Conservation (phyloP, 2,329 filamentous ascomycete genomes). For the Akanthomyces uredinophilus region DNA sequence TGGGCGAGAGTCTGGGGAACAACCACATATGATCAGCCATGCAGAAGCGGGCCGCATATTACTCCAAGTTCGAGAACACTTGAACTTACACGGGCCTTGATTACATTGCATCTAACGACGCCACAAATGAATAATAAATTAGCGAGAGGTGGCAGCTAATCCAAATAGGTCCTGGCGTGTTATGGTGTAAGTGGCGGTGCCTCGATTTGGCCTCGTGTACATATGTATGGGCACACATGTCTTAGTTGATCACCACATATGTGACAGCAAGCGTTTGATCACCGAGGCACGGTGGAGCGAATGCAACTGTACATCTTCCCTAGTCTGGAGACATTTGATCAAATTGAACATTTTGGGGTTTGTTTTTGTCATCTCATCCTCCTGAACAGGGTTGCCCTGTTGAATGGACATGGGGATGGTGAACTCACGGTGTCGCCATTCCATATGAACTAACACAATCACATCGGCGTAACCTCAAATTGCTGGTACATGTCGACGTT, state of each 20-base stretch:
- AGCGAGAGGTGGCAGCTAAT: background rate
- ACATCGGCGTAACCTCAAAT: background rate
- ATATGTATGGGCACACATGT: slow-evolving; percentile 8
- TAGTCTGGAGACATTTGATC: background rate
- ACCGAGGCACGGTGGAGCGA: background rate
- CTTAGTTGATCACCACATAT: background rate
- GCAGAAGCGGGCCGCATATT: background rate
- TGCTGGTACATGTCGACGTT: background rate
- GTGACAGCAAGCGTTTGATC: background rate
- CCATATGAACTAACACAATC: background rate
- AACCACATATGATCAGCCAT: background rate
- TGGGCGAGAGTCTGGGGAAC: background rate
- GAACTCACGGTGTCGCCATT: too few relatives aligned
- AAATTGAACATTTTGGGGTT: background rate
- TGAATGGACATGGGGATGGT: background rate
- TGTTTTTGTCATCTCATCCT: background rate
- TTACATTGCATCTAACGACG: background rate
- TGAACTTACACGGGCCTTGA: background rate
- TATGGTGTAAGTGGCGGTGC: background rate
- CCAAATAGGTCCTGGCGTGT: background rate
- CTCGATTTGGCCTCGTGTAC: background rate
- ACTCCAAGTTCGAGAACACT: background rate
- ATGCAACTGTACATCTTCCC: background rate
- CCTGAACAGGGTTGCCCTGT: background rate
- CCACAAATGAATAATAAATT: too few relatives aligned